Evolutionary conservation across 768 basidiomycete genomes (phyloP), one percentile per base, ranked within the genome.

Genomic region (Auriculariales sp.): DNA sequence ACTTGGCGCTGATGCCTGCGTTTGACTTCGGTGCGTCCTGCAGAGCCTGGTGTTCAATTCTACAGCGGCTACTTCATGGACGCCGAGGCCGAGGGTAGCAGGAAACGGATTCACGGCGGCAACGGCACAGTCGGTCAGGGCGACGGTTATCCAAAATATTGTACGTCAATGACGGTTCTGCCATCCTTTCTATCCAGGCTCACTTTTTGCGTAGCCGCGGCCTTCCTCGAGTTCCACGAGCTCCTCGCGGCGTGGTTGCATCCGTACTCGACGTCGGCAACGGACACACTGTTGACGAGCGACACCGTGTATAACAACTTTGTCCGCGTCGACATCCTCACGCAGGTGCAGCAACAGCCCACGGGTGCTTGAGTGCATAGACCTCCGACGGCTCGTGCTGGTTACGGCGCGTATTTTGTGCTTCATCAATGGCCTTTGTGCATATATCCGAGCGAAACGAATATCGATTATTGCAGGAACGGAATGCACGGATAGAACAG

Each of bases 31-130:
- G n/a, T n/a, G n/a, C n/a, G n/a, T n/a, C n/a, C n/a, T 48, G 14
- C 53, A 86, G 84, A 88, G 62, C 74, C 71, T 7, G 83, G 83
- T 11, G 71, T 83, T 31, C 84, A 85, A 73, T 79, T 84, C 56
- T 86, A 86, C 59, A 72, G 81, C 2, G 78, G 79, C 58, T 75
- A 73, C 46, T 64, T 74, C 49, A 65, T 77, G 12, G 63, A 71
- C 45, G 61, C 68, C 15, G 59, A 64, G 15, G n/a, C n/a, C n/a
- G n/a, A n/a, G n/a, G 77, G 73, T 14, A 74, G 77, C 28, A 71
- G 79, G 39, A 85, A 86, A 69, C 75, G 73, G 61, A 80, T 83
- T 30, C 84, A 88, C 56, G 83, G 83, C 15, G 83, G 83, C 2
- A 76, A 74, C n/a, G 82, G 82, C 22, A 62, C 66, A 17, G 63